These are phyloP conservation scores for Epichloe hybrida DNA, from an alignment of 2,329 filamentous ascomycete genomes.

Conservation along the genomic window DNA sequence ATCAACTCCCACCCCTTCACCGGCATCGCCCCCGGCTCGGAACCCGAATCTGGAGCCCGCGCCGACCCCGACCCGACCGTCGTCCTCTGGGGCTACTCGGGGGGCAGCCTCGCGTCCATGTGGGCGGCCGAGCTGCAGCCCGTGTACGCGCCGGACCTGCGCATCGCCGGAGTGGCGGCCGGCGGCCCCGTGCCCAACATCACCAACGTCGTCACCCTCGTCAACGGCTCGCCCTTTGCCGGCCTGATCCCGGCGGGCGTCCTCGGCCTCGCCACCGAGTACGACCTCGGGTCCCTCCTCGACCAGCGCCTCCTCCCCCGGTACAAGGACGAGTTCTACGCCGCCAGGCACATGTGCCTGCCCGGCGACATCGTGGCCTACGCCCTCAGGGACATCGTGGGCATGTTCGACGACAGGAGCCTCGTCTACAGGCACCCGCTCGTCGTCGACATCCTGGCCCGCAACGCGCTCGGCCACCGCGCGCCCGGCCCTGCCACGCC, in stretches of 20 bases:
- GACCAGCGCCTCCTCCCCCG: constrained; percentile 10
- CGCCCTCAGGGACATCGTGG: constrained; percentile 20
- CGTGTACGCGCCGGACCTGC: constrained; percentile 13
- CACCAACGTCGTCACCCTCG: constrained; percentile 4
- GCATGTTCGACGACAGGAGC: constrained; percentile 24
- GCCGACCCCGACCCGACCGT: too few species aligned
- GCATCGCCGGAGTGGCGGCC: constrained; percentile 13
- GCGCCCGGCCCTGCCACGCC: not conserved
- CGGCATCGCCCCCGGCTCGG: too few species aligned
- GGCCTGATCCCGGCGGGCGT: constrained; percentile 13
- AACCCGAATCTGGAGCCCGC: too few species aligned
- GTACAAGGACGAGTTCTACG: constrained; percentile 16
- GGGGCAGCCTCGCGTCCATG: constrained; percentile 6
- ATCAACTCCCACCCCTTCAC: constrained; percentile 10
- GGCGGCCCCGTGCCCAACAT: too few species aligned
- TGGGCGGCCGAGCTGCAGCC: constrained; percentile 5
- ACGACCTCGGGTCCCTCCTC: constrained; percentile 7
- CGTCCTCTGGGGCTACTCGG: too few species aligned
- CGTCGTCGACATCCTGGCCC: not conserved
- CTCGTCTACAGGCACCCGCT: not conserved
- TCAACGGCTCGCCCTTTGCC: constrained; percentile 9
- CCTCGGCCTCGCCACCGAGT: constrained; percentile 12
- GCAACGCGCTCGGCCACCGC: not conserved
- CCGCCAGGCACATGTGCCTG: constrained; percentile 15
- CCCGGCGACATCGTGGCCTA: constrained; percentile 14